Evolutionary conservation across 225 moss, liverwort and hornwort genomes (phyloP).

Genomic region (Bryoerythrophyllum caledonicum): DNA sequence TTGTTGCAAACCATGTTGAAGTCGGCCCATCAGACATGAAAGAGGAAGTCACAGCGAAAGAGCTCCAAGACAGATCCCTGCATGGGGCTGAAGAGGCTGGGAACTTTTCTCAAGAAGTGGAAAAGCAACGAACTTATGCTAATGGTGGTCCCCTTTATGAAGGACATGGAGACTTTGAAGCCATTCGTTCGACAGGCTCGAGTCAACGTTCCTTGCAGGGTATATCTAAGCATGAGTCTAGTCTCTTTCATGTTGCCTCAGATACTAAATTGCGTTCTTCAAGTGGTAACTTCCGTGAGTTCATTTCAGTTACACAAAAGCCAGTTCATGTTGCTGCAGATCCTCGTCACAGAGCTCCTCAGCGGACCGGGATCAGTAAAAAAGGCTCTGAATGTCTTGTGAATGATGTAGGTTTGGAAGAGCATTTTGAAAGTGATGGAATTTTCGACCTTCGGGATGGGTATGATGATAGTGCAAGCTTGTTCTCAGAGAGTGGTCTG

Average conservation of each 20-base stretch:
- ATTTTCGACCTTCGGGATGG: slow-evolving; percentile 64
- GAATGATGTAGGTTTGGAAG: slow-evolving; percentile 70
- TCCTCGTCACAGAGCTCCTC: slow-evolving; percentile 27
- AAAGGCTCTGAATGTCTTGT: slow-evolving; percentile 43
- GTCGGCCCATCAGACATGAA: slow-evolving; percentile 26
- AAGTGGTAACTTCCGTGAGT: slow-evolving; percentile 33
- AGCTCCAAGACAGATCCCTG: slow-evolving; percentile 38
- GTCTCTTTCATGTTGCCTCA: slow-evolving; percentile 38
- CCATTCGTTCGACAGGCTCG: slow-evolving; percentile 42
- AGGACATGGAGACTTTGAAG: slow-evolving; percentile 46
- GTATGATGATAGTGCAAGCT: slow-evolving; percentile 65
- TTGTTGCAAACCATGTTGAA: slow-evolving; percentile 29
- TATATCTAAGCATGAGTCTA: slow-evolving; percentile 36
- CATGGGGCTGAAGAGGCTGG: slow-evolving; percentile 43
- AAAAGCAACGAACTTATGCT: slow-evolving; percentile 38
- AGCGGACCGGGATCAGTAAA: slow-evolving; percentile 35
- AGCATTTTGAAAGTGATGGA: slow-evolving; percentile 66
- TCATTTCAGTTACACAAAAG: slow-evolving; percentile 25
- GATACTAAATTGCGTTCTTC: slow-evolving; percentile 32
- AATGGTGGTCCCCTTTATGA: slow-evolving; percentile 45
- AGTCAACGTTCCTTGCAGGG: slow-evolving; percentile 53
- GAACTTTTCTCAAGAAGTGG: slow-evolving; percentile 44
- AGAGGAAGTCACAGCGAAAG: slow-evolving; percentile 35
- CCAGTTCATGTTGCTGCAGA: slow-evolving; percentile 22
- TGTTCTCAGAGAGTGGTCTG: slow-evolving; percentile 62